Base-by-base conservation (phyloP, 2,329 filamentous ascomycete genomes). In the Colletotrichum eremochloae region DNA sequence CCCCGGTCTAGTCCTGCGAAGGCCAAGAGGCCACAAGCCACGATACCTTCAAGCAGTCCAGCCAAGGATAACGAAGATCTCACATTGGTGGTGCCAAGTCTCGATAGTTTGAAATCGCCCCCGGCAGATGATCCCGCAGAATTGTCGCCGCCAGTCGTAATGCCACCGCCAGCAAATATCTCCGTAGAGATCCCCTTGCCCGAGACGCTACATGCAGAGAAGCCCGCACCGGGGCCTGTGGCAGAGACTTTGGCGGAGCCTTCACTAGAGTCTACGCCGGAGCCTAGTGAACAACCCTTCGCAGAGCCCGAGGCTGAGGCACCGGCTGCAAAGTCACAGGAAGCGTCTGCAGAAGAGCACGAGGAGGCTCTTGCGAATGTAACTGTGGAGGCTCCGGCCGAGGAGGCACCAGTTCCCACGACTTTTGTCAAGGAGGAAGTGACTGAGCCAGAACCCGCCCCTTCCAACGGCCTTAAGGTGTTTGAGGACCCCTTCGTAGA, bases 401-500 rank as follows among this genome's bases (percentile, higher is more conserved):
- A 61, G 38, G 42, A 48, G 42, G 38, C 44, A 33, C 20, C 52
- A 42, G 36, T 40, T 4, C 53, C 53, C 14, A 12, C 67, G 9
- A 50, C 48, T 38, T 46, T 57, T 20, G 24, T 29, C 7, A 38
- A 64, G 56, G 74, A 65, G 48, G 44, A 56, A 15, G 58, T 69
- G 33, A 70, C 76, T 31, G 71, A 53, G 20, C 72, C 5, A 36
- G 80, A 53, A n/a, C 73, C 7, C 42, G 80, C 81, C 0, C 80
- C 82, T 3, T 79, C 81, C 3, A 82, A 81, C 56, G 76, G 82
- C 2, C 77, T 90, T 18, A 84, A 89, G 75, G 89, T 92, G 0
- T 92, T 90, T 73, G 90, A 92, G 76, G 90, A 92, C 74, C 90
- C 90, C 1, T 88, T 90, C 71, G 86, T 84, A 8, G 83, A 84